Conservation (phyloP, 495 filamentous ascomycete genomes). For the Daldinia vernicosa region DNA sequence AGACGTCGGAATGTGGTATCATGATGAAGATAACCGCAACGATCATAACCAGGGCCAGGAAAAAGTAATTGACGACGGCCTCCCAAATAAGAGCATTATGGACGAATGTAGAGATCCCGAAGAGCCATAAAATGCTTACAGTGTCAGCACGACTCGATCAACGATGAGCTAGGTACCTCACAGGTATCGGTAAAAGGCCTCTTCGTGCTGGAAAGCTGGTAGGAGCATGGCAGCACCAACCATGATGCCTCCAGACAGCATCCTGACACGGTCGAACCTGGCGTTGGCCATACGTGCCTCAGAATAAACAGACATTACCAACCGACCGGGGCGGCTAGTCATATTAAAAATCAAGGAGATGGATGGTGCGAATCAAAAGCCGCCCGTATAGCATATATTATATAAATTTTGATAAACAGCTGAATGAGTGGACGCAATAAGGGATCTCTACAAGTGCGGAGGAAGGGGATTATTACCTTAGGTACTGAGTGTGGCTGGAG, state of each 20-base stretch:
- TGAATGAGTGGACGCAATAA: background rate
- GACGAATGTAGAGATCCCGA: constrained; percentile 10
- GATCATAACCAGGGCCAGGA: constrained; percentile 12
- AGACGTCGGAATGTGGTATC: constrained; percentile 12
- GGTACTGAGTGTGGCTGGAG: background rate
- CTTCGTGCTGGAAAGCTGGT: constrained; percentile 38
- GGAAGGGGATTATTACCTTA: constrained; percentile 1
- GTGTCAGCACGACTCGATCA: constrained; percentile 28
- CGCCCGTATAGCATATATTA: constrained; percentile 3
- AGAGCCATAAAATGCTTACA: constrained; percentile 23
- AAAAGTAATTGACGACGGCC: constrained; percentile 15
- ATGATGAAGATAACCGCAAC: background rate
- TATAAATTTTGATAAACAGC: background rate
- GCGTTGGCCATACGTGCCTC: background rate
- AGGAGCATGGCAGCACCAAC: constrained; percentile 47
- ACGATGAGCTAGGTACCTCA: constrained; percentile 30
- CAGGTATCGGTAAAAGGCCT: constrained; percentile 43
- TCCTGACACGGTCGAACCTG: constrained; percentile 24
- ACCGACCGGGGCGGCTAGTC: background rate
- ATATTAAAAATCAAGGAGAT: background rate
- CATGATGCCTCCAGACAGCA: constrained; percentile 48
- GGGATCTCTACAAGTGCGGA: background rate
- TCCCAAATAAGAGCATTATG: constrained; percentile 26
- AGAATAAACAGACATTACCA: background rate
- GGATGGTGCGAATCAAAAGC: background rate